A percentile compares a stretch with the other conserved stretches of the same genome.
These are phyloP conservation scores for Vanrija pseudolonga DNA, from an alignment of 1,284 basidiomycete genomes.

Conservation along the genomic window DNA sequence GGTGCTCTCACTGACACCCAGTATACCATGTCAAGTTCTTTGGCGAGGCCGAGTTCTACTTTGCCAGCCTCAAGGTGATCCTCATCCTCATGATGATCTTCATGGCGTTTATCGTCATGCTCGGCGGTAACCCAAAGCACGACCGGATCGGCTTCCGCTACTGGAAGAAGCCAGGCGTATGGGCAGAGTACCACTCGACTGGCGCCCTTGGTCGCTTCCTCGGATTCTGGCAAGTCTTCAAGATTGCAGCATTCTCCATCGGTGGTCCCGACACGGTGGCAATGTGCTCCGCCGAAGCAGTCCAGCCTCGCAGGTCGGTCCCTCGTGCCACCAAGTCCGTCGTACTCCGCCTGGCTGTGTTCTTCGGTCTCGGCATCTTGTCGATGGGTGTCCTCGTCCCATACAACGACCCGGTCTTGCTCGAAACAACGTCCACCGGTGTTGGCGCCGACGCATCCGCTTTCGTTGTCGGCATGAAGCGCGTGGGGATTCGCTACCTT, in stretches of 20 bases:
- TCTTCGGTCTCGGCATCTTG: slow-evolving; percentile 66
- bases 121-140: slow-evolving; percentile 49
- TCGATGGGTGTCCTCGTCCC: slow-evolving; percentile 47
- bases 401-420: slow-evolving; percentile 15
- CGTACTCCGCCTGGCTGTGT: slow-evolving; percentile 36
- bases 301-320: slow-evolving; percentile 54
- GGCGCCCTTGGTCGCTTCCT: slow-evolving; percentile 22
- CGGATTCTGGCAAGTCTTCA: slow-evolving; percentile 28
- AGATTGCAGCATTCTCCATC: slow-evolving; percentile 31
- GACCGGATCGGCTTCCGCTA: slow-evolving; percentile 50
- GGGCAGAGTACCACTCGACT: slow-evolving; percentile 10
- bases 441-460: slow-evolving; percentile 20
- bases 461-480: slow-evolving; percentile 22
- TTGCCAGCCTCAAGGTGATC: slow-evolving; percentile 69
- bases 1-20: background rate
- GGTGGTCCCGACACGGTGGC: slow-evolving; percentile 34
- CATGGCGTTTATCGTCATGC: slow-evolving; percentile 61
- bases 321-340: slow-evolving; percentile 37
- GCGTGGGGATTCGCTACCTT: slow-evolving; percentile 20
- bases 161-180: slow-evolving; percentile 46
- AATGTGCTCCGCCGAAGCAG: slow-evolving; percentile 29
- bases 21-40: slow-evolving; percentile 22
- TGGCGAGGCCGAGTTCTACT: slow-evolving; percentile 46
- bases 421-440: slow-evolving; percentile 3
- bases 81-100: slow-evolving; percentile 60